Evolutionary conservation across 176 grass and related monocot species (phyloP), one percentile per base, ranked within the genome.

Genomic region (Musa troglodytarum): DNA sequence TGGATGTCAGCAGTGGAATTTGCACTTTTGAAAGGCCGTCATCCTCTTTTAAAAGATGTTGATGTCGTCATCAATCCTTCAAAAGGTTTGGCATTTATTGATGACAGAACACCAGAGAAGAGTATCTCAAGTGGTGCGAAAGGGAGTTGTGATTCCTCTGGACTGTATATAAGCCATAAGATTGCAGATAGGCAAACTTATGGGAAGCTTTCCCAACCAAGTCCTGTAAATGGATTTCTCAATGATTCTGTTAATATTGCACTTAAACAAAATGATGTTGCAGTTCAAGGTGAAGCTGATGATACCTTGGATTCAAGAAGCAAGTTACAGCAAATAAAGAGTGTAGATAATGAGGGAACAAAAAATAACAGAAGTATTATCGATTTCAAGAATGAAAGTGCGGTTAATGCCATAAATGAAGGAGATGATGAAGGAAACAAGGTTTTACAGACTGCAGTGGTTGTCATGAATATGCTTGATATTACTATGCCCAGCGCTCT

Each of bases 401-500:
- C 13, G 53, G n/a, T 21, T 15, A 53, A 49, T 77, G 12, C n/a
- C 58, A 52, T 1, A 2, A 28, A 34, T 77, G 63, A 76, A 78
- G 81, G 80, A 84, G 85, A 84, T 75, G 81, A 54, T 82, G 93
- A 97, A 54, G 79, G 81, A 65, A 92, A 90, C 75, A 81, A 87
- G 24, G 86, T 86, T 68, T 72, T 88, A 78, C 86, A 92, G 90
- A 87, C 90, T 49, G 90, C 93, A 72, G 80, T 53, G 82, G 74
- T 92, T 14, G 86, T 90, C 61, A 88, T 97, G 86, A 93, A 88
- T 85, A 92, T 93, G 93, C 71, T 97, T 57, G 93, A 97, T 88
- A 81, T 87, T 90, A 93, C 90, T 21, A 88, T 90, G 82, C 90
- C 93, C n/a, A 88, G 88, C 69, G 85, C 80, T 71, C 77, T 97